phyloP scores from a whole-genome alignment of 2,329 filamentous ascomycete genomes.

The Paraphaeosphaeria minitans region DNA sequence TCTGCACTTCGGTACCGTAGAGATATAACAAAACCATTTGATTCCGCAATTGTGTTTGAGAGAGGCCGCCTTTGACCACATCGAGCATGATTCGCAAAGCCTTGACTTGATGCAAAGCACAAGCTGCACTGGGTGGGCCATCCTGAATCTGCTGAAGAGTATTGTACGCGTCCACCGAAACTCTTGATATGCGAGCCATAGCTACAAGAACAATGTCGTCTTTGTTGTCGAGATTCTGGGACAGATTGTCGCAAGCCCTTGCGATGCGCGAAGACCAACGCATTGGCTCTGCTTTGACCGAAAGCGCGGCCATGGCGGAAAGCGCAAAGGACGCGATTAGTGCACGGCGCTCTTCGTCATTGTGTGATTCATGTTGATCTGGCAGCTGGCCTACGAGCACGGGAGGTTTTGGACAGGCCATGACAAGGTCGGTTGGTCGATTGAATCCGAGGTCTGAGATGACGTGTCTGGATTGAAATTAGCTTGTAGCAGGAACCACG shows the following conservation, averaged over 20 bases:
- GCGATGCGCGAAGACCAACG: slow-evolving; percentile 61
- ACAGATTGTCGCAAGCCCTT: slow-evolving; percentile 57
- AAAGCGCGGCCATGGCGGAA: slow-evolving; percentile 33
- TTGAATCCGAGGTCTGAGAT: slow-evolving; percentile 18
- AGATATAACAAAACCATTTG: slow-evolving; percentile 7
- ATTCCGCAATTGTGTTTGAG: slow-evolving; percentile 6
- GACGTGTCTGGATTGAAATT: not conserved
- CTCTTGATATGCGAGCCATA: slow-evolving; percentile 42
- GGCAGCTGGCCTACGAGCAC: slow-evolving; percentile 7
- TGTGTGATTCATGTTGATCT: slow-evolving; percentile 32
- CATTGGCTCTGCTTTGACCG: slow-evolving; percentile 49
- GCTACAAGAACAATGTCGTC: slow-evolving; percentile 57
- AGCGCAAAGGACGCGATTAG: slow-evolving; percentile 55
- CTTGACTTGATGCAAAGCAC: slow-evolving; percentile 11
- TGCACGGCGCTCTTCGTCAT: slow-evolving; percentile 57
- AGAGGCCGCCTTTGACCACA: slow-evolving; percentile 5
- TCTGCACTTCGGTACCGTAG: slow-evolving; percentile 9
- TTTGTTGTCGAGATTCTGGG: slow-evolving; percentile 53
- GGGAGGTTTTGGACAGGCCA: slow-evolving; percentile 16
- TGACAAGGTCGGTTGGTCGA: slow-evolving; percentile 2
- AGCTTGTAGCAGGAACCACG: not conserved
- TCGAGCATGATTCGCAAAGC: slow-evolving; percentile 12
- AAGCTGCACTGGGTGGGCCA: not conserved
- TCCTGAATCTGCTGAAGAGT: slow-evolving; percentile 24
- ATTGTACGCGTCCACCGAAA: slow-evolving; percentile 22